Evolutionary conservation across 805 yeast species (phyloP).

Genomic region (Saturnispora sekii): DNA sequence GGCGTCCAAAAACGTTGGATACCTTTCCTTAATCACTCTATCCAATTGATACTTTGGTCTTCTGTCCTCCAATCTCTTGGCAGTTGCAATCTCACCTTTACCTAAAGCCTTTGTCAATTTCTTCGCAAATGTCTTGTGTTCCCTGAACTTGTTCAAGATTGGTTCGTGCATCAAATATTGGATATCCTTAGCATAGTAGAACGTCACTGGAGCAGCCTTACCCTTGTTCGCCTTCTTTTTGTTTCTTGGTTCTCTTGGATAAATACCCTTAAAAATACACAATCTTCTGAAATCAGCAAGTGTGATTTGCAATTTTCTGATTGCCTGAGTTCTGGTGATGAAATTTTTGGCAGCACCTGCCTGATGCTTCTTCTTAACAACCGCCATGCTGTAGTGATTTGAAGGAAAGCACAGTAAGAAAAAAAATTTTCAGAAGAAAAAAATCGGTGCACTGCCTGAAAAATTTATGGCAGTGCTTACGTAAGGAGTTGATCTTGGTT

Average conservation of each 20-base stretch:
- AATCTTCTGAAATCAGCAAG: conserved; percentile 94
- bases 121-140: conserved; percentile 88
- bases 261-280: conserved; percentile 96
- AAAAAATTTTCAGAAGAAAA: conserved; percentile 1
- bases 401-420: not conserved
- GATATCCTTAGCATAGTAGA: conserved; percentile 88
- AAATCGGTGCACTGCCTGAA: conserved; percentile 8
- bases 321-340: conserved; percentile 91
- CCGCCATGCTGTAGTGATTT: conserved; percentile 32
- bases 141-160: conserved; percentile 80
- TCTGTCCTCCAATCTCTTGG: conserved; percentile 71
- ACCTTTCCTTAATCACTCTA: conserved; percentile 86
- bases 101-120: conserved; percentile 85
- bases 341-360: conserved; percentile 87
- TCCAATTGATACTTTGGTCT: conserved; percentile 83
- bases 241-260: conserved; percentile 92
- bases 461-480: not conserved
- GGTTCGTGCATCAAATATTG: conserved; percentile 95
- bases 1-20: conserved; percentile 90
- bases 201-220: conserved; percentile 92
- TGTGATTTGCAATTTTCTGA: conserved; percentile 82
- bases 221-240: conserved; percentile 97
- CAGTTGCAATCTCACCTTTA: conserved; percentile 83
- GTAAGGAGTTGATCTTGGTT: not conserved
- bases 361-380: conserved; percentile 74